Base-by-base conservation (phyloP, 495 filamentous ascomycete genomes). In the Lasiosphaeria hispida region DNA sequence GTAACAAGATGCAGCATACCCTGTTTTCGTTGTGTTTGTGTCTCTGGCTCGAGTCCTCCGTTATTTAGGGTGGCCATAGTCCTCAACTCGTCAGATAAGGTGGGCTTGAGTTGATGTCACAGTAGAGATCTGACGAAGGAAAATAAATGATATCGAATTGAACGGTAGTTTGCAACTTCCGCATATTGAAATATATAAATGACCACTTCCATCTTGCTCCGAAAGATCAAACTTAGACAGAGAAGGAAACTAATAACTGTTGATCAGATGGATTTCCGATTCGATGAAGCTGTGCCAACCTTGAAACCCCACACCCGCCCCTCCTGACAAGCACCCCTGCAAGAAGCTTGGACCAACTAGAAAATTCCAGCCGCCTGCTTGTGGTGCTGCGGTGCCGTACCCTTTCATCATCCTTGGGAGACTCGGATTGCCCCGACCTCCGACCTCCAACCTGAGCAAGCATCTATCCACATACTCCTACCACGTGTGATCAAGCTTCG, bases 331-430 rank as follows among this genome's bases (percentile, higher is more conserved):
- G 42, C 33, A 34, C 42, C 49, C 60, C 57, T 38, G 38, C n/a
- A 3, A 30, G 43, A 62, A 71, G 65, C 65, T 69, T 62, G 70
- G 61, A 53, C 70, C 67, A 69, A 45, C 59, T 39, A 48, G 60
- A 55, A 71, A 68, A 65, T 66, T 53, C 51, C 49, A 60, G 65
- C 61, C 61, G 55, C 48, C 38, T 48, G 43, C 40, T 49, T 48
- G 55, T 17, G 2, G 23, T 5, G 23, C 5, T 30, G 23, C 23
- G 23, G 23, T 30, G 5, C 56, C 52, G 51, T 43, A 53, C 43
- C 58, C 61, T 64, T 66, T 62, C 64, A 65, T 65, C 64, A 63
- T 69, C 60, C 23, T 53, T 55, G 56, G 58, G 56, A 48, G 47
- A 51, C 50, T 51, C 55, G 52, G 45, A 37, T 58, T 57, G 53